Evolutionary conservation across 1,284 basidiomycete genomes (phyloP), one percentile per base, ranked within the genome.

Genomic region (Acaromyces ingoldii): DNA sequence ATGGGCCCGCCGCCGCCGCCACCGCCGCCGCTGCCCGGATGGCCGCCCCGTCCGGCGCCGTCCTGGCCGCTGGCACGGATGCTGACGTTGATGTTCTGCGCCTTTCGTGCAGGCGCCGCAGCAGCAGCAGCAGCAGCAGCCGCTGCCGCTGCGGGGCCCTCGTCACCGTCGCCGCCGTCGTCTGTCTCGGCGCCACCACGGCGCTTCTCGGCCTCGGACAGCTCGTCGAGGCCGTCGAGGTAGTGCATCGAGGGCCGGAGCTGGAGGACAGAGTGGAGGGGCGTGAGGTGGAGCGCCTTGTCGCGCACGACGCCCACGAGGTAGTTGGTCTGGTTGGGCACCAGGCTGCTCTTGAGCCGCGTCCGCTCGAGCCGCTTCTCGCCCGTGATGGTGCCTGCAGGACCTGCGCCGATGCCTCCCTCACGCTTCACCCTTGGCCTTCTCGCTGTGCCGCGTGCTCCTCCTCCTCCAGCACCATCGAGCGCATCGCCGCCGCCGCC

Each of bases 191-290:
- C 50, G 1, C 49, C 53, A 22, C 63, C 68, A 31, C 61, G 53
- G 28, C 64, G 61, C 48, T 62, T 64, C 46, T 66, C 60, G 24
- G 55, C 56, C 10, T 62, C 62, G 15, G 62, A 57, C 17, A 65
- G 58, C 40, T 67, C 63, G 41, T 62, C 57, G n/a, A 71, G 42
- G 11, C 61, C 63, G 40, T 74, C 72, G 34, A 74, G 62, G 41
- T 74, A 71, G 55, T 70, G 68, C 65, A 74, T 65, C 46, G 71
- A 73, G 4, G 72, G 72, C 6, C 72, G 60, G 17, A 74, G 51
- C 49, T 74, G 72, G 5, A 65, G 54, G 21, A 69, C 58, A 11
- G 65, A 62, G 30, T 67, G 55, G 21, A 74, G 53, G 3, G 66
- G 66, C 0, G 70, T 64, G 6, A 74, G 60, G 37, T 74, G 72